Conservation (phyloP, 208 protist species). For the Trypanosoma platydactyli region DNA sequence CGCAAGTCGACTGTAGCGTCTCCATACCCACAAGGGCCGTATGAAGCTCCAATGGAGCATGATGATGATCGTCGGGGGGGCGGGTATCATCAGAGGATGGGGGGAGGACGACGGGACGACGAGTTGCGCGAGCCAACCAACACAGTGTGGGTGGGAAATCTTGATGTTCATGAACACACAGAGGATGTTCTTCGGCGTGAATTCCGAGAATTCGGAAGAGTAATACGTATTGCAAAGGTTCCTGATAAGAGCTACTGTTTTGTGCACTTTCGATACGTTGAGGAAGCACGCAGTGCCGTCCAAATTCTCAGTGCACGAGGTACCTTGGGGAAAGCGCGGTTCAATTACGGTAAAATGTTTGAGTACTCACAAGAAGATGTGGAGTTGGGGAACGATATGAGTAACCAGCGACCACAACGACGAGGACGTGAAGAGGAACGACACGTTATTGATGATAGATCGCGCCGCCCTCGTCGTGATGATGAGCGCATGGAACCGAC, state of each 20-base stretch:
- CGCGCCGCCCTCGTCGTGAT: constrained; percentile 55
- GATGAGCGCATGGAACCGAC: constrained; percentile 57
- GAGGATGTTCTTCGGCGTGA: constrained; percentile 50
- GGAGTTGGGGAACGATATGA: constrained; percentile 48
- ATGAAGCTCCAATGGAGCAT: constrained; percentile 2
- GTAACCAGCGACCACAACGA: constrained; percentile 13
- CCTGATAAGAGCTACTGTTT: constrained; percentile 80
- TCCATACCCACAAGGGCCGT: constrained; percentile 15
- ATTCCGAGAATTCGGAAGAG: constrained; percentile 75
- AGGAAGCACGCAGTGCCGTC: constrained; percentile 76
- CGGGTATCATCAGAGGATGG: neutral
- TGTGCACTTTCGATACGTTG: constrained; percentile 77
- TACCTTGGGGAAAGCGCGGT: constrained; percentile 52
- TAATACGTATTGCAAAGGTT: constrained; percentile 76
- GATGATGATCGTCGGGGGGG: constrained; percentile 26
- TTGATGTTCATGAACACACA: constrained; percentile 52
- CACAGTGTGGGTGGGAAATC: constrained; percentile 88
- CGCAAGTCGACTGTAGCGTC: neutral
- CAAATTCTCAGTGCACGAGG: constrained; percentile 58
- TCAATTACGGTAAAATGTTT: constrained; percentile 89
- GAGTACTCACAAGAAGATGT: constrained; percentile 79
- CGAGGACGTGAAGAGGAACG: constrained; percentile 28
- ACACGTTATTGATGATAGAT: constrained; percentile 25
- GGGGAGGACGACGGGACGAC: constrained; percentile 21
- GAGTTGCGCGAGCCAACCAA: constrained; percentile 78